Evolutionary conservation across 2,329 filamentous ascomycete genomes (phyloP), one percentile per base, ranked within the genome.

Genomic region (Septoria linicola): DNA sequence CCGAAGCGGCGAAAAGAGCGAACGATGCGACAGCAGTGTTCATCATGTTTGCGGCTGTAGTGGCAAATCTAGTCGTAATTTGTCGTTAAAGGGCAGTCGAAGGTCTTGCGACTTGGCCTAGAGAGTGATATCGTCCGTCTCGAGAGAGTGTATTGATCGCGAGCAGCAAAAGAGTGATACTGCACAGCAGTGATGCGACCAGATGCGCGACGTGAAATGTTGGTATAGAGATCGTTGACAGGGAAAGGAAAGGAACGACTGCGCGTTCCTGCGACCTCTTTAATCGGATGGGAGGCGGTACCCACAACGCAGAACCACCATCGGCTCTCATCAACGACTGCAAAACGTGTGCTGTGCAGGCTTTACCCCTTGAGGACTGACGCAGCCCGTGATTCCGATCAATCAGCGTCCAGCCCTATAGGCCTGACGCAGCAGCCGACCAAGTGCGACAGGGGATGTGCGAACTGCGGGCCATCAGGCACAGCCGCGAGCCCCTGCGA

Each of bases 211-310:
- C 25, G 43, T 49, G 53, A 57, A 36, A 16, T 37, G 44, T 17
- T 51, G 54, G 46, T 53, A 55, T 60, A 59, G 59, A 59, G 61
- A 61, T 57, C 45, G 62, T 20, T 58, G 45, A 53, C 44, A 56
- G 49, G 51, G 51, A 56, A 51, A 51, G 51, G 49, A 53, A 44
- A 50, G 46, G 47, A 53, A 25, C 32, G 41, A 41, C 35, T 41
- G 59, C 55, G 59, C 62, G 59, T 52, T 48, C 74, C 54, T 10
- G 71, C 71, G 16, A 72, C 73, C 59, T 36, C 45, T 50, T 76
- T 75, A 30, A 58, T 47, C 45, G 27, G 27, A 25, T 21, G 45
- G 49, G 35, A 30, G 46, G 45, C 21, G 13, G 20, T 39, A 45
- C 42, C 52, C 46, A 53, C 49, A 23, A 39, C 25, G 47, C 47